phyloP scores from a whole-genome alignment of 306 rosid species.

The Cucumis melo region DNA sequence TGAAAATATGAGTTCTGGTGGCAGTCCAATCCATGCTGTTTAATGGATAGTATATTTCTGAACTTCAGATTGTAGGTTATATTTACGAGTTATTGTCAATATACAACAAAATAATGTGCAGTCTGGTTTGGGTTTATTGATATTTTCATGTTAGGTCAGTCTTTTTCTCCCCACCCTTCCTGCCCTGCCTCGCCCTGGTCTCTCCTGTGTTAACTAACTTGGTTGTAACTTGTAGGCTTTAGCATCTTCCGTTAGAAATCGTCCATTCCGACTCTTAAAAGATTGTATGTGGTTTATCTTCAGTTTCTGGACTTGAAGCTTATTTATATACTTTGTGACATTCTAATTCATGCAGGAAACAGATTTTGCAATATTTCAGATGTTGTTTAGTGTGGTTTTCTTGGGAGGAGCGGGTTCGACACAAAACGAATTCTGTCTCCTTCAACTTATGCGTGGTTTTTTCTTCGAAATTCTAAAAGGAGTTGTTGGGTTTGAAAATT shows the following conservation, averaged over 20 bases:
- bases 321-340: background rate
- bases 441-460: background rate
- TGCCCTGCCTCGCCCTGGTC: background rate
- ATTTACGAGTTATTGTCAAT: conserved; percentile 19
- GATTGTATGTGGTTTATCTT: conserved; percentile 15
- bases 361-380: background rate
- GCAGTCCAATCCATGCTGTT: conserved; percentile 78
- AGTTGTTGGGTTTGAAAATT: conserved; percentile 2
- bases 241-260: conserved; percentile 25
- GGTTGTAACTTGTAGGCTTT: conserved; percentile 40
- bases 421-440: background rate
- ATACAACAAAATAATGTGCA: conserved; percentile 26
- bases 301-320: conserved; percentile 7
- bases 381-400: background rate
- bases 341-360: background rate
- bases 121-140: conserved; percentile 43
- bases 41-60: conserved; percentile 15
- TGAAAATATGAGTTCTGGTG: conserved; percentile 40
- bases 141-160: conserved; percentile 12
- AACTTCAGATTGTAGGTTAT: conserved; percentile 22
- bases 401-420: background rate
- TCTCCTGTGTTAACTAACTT: conserved; percentile 23
- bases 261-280: conserved; percentile 2
- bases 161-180: background rate
- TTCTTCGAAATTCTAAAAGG: background rate